Evolutionary conservation across 2,329 filamentous ascomycete genomes (phyloP).

Genomic region (Mariannaea sp.): DNA sequence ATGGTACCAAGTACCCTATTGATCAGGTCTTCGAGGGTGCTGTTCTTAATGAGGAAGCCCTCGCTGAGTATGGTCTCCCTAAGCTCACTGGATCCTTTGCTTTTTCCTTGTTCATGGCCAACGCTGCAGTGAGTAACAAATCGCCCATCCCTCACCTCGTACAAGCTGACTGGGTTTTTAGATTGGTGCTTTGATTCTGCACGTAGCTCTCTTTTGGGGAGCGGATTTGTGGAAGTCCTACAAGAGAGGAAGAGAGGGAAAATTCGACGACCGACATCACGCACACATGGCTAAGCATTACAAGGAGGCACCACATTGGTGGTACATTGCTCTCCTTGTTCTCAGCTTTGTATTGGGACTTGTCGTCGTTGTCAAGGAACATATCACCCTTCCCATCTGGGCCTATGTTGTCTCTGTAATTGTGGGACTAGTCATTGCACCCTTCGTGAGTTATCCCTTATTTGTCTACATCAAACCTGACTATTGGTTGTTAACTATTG

Average conservation of each 20-base stretch:
- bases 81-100: conserved; percentile 55
- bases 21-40: conserved; percentile 47
- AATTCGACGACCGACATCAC: conserved; percentile 57
- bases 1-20: conserved; percentile 49
- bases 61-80: conserved; percentile 52
- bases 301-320: conserved; percentile 56
- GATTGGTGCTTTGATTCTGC: conserved; percentile 60
- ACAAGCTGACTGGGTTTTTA: conserved; percentile 26
- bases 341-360: conserved; percentile 53
- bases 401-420: conserved; percentile 52
- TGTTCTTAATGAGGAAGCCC: conserved; percentile 47
- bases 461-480: background rate
- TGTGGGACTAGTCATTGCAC: conserved; percentile 53
- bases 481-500: no score
- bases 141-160: accelerated
- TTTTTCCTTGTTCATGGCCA: conserved; percentile 60
- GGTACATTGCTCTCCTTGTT: conserved; percentile 50
- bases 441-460: conserved; percentile 46
- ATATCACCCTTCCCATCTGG: conserved; percentile 54
- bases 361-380: conserved; percentile 50
- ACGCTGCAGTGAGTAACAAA: conserved; percentile 53
- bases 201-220: conserved; percentile 61
- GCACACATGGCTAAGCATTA: conserved; percentile 57
- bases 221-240: conserved; percentile 54
- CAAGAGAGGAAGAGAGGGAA: conserved; percentile 50